Conservation (phyloP, 2,329 filamentous ascomycete species). For the Phialocephala sp. region DNA sequence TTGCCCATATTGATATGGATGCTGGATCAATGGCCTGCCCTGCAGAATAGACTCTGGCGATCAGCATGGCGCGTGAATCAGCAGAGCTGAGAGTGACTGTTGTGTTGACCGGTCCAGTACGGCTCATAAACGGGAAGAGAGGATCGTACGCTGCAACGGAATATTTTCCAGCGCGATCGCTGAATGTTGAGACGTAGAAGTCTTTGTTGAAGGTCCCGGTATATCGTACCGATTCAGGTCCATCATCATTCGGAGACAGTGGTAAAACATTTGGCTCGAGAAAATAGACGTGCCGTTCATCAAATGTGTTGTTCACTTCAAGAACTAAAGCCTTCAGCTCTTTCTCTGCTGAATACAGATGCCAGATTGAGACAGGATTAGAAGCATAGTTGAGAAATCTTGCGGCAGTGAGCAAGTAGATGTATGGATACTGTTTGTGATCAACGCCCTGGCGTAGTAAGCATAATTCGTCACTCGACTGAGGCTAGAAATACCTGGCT, state of each 20-base stretch:
- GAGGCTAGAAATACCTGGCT: slow-evolving; percentile 53
- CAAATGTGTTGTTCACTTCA: slow-evolving; percentile 80
- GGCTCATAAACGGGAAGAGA: slow-evolving; percentile 47
- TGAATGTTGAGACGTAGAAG: slow-evolving; percentile 80
- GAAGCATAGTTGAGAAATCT: slow-evolving; percentile 73
- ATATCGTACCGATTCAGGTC: slow-evolving; percentile 44
- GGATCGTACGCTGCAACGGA: slow-evolving; percentile 57
- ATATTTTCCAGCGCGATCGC: slow-evolving; percentile 62
- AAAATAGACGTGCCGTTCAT: slow-evolving; percentile 71
- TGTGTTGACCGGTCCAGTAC: slow-evolving; percentile 55
- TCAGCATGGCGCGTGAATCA: slow-evolving; percentile 58
- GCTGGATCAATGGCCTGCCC: slow-evolving; percentile 56
- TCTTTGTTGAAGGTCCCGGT: slow-evolving; percentile 68
- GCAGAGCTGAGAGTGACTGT: slow-evolving; percentile 69
- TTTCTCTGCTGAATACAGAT: slow-evolving; percentile 67
- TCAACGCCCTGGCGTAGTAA: slow-evolving; percentile 56
- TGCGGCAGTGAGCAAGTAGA: slow-evolving; percentile 74
- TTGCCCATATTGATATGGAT: slow-evolving; percentile 50
- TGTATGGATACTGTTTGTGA: slow-evolving; percentile 65
- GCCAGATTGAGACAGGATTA: slow-evolving; percentile 82
- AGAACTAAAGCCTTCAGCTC: slow-evolving; percentile 68
- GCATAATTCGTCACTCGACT: not conserved
- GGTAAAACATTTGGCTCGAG: slow-evolving; percentile 50
- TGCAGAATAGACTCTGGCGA: slow-evolving; percentile 63
- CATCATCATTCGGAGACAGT: slow-evolving; percentile 24